Evolutionary conservation across 2,329 filamentous ascomycete species (phyloP), one percentile per base, ranked within the genome.

Genomic region (Malbranchea zuffiana): DNA sequence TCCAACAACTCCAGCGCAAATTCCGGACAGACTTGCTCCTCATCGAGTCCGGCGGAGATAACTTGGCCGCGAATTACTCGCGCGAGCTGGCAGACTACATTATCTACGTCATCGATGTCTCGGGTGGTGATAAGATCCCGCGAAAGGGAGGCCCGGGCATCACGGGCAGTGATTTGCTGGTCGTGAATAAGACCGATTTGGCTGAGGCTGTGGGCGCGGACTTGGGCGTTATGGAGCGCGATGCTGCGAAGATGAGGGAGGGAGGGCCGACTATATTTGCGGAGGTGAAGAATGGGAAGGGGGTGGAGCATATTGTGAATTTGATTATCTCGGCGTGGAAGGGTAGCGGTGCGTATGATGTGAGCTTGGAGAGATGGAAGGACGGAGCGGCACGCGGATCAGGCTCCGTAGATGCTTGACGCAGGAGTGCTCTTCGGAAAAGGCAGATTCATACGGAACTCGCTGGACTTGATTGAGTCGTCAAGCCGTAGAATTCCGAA

Each of bases 71-170:
- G 3, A 98, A 98, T 68, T 98, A 98, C 71, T 83, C 76, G 38
- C 74, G 90, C 40, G 90, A 98, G 63, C 69, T 98, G 47, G 90
- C 90, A 1, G 90, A 98, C 61, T 98, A 82, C 59, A 98, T 98
- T 62, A 80, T 98, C 63, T 98, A 98, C 59, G 90, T 98, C 19
- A 96, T 98, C 50, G 90, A 98, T 61, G 90, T 98, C 12, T 82
- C 79, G 39, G 90, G 90, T 15, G 90, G 90, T 8, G 90, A 98
- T 62, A 98, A 98, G 72, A 80, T 98, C 34, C 90, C 90, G 0
- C 67, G 90, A 18, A 98, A 98, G 66, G 90, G 90, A 18, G 90
- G 90, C 0, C 90, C 90, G 0, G 90, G 90, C 1, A 98, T 98
- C 57, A 98, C 90, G 4, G 88, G 95, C 65, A 90, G 82, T 51